Evolutionary conservation across 331 rosid genomes (phyloP), one percentile per base, ranked within the genome.

Genomic region (Rhamnella rubrinervis): DNA sequence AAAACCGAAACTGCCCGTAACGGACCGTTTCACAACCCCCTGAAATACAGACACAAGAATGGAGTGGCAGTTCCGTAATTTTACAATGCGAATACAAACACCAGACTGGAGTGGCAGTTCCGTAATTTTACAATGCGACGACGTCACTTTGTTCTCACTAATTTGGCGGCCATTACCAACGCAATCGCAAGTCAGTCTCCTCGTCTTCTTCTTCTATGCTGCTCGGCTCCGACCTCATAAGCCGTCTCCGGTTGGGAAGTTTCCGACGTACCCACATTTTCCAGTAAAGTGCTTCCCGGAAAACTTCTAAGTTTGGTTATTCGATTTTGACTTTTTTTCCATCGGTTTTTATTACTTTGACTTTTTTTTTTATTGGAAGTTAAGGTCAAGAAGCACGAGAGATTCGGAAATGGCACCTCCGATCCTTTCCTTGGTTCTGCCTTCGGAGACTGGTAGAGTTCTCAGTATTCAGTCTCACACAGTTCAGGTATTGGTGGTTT

Each of bases 381-480:
- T 14, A 39, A 66, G 63, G 57, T 47, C 77, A n/a, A 61, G 59
- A 59, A 78, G 75, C 64, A 63, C 53, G 38, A 62, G 31, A 7
- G 63, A 44, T 65, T 65, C 72, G n/a, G 40, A 17, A 68, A 92
- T 92, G 97, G 69, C 88, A 71, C 97, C 97, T 71, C 97, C 93
- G 21, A 75, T 92, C 63, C 96, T 92, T 37, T 89, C 97, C 5
- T 69, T 92, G 41, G 96, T 82, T 71, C 84, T 92, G 72, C 97
- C 96, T n/a, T 85, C 97, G 7, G 90, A 71, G 60, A 87, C 97
- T 28, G 93, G 97, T 65, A 93, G 97, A 77, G 89, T 92, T 73
- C 96, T 92, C 62, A 92, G 97, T 66, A 92, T 92, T 79, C 96
- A 92, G 71, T 92, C 97, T 46, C 97, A 92, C 71, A 92, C 97